A percentile compares a stretch with the other conserved stretches of the same genome.
phyloP scores from a whole-genome alignment of 108 stramenopile species.

The Nitzschia sp. region DNA sequence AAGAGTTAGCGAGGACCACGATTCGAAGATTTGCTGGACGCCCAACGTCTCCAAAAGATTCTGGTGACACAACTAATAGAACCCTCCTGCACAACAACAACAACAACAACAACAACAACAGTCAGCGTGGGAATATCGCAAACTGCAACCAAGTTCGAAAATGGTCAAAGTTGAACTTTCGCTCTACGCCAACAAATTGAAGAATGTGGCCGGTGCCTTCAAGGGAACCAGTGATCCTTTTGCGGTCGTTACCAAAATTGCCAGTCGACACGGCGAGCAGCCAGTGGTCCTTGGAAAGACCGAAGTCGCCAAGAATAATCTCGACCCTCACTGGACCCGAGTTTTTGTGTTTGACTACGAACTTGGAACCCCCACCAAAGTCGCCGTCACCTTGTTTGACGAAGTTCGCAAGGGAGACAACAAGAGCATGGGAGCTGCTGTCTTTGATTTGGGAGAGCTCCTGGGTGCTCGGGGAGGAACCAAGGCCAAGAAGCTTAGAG shows the following conservation, averaged over 20 bases:
- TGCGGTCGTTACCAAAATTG: constrained; percentile 64
- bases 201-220: constrained; percentile 71
- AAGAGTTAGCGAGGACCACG: constrained; percentile 1
- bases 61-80: neutral
- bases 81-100: neutral
- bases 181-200: constrained; percentile 53
- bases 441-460: constrained; percentile 69
- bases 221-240: constrained; percentile 77
- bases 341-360: constrained; percentile 64
- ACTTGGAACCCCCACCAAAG: constrained; percentile 57
- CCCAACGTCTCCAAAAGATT: neutral
- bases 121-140: too few species aligned
- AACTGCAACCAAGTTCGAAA: too few species aligned
- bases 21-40: neutral
- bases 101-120: neutral
- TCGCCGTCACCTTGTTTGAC: constrained; percentile 49
- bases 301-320: constrained; percentile 67
- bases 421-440: constrained; percentile 60
- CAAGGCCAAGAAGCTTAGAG: constrained; percentile 64
- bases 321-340: constrained; percentile 66
- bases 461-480: constrained; percentile 66
- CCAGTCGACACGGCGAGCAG: constrained; percentile 39
- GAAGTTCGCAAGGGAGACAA: constrained; percentile 49
- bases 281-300: constrained; percentile 70
- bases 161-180: constrained; percentile 54